Base-by-base conservation (phyloP, 176 grass and related monocot genomes). In the Melocanna baccifera region DNA sequence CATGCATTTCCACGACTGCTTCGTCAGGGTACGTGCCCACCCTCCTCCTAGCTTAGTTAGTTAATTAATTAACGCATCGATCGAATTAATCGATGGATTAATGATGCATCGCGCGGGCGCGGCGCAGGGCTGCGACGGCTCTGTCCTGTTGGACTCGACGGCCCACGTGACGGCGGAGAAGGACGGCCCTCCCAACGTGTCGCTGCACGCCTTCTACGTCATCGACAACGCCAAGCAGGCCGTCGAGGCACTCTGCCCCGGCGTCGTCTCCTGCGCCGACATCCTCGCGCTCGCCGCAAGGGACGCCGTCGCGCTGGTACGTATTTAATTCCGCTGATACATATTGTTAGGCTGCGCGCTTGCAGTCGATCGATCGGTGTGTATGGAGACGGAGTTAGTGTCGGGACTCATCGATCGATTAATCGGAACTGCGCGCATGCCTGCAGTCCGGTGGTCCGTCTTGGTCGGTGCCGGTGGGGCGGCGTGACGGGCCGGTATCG, bases 201-300 rank as follows among this genome's bases (percentile, higher is more conserved):
- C 95, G 16, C 88, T 97, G 29, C 95, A 94, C 78, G 84, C 90
- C 13, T 97, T 97, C 85, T 97, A 67, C 26, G 94, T 97, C 40
- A 79, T 97, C n/a, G 94, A 97, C 94, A 94, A 94, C 72, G 92
- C 92, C 57, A 97, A 97, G 92, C n/a, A 74, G 63, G 95, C 92
- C 37, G 68, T 97, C 7, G 95, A 97, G 86, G 87, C 88, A 5
- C 61, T 88, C 50, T 99, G 96, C 90, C 96, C 93, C 19, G 96
- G 93, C 45, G 78, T 99, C 45, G 96, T 99, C 69, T 99, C 96
- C 22, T 99, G 96, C 36, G 96, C 96, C 23, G 96, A 98, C 82
- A 81, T 94, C 51, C 2, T 98, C 80, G 87, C 96, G 22, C 87
- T 99, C 62, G n/a, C 62, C 53, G 73, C 91, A 19, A 87, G 96